Base-by-base conservation (phyloP, 2,329 filamentous ascomycete genomes). In the Cryphonectria japonica region DNA sequence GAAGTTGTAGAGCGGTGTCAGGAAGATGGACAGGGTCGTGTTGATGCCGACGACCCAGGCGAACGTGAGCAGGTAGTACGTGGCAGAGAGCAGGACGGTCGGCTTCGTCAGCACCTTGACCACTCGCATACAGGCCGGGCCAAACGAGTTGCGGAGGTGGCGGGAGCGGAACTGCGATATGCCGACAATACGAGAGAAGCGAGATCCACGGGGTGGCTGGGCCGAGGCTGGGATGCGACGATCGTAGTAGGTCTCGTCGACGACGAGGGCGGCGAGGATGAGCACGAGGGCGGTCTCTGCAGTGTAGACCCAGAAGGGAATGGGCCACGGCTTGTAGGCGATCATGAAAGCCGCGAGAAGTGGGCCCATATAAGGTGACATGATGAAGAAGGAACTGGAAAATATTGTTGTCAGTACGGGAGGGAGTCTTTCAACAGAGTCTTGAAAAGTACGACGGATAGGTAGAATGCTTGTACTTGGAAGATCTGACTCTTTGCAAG, bases 41-140 rank as follows among this genome's bases (percentile, higher is more conserved):
- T 89, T 88, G 77, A 89, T 85, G 7, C 86, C 86, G 32, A 88
- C 83, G 0, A 83, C 83, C 84, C 84, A 86, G 0, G 83, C 83
- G 69, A 86, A 86, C 50, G 81, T 83, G 26, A 80, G 74, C 26
- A 79, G 72, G 70, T 80, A 83, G 73, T 82, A 83, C 22, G 80
- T 8, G 57, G 75, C 79, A 0, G 78, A 76, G 7, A 84, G 72
- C 4, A 82, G 74, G 6, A 84, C 78, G 2, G 78, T 77, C 1
- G 81, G 82, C 73, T 83, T 83, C 13, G 77, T 72, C 8, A 86
- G 75, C 1, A 82, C 82, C 7, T 76, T 79, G 34, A 80, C 64
- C 5, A 80, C 78, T 2, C 83, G 80, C 77, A 78, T 79, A 32
- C 79, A 78, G 3, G 83, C 82, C 72, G 84, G 78, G 1, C 73